Evolutionary conservation across 2,329 filamentous ascomycete genomes (phyloP), one percentile per base, ranked within the genome.

Genomic region (Fusarium sp.): DNA sequence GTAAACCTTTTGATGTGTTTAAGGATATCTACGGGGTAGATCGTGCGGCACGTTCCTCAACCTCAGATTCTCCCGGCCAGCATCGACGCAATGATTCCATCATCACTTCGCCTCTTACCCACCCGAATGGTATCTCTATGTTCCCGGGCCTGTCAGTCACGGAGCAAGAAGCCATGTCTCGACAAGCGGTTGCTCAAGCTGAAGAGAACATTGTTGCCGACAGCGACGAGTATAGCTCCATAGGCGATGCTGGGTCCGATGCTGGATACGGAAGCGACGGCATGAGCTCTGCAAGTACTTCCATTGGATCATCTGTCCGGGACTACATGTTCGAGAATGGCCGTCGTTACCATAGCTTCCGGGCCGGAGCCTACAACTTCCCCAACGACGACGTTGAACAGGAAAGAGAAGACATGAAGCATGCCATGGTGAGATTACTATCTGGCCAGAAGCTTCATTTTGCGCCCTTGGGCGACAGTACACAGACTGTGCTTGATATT

Each of bases 311-410:
- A 4, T 78, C 77, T 37, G 78, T 86, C 24, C 77, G 82, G 43
- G 82, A 88, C 62, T 88, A 86, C 67, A 78, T 80, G 48, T 82
- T 79, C 57, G 85, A 88, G 69, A 87, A 89, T 70, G 87, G 87
- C n/a, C 80, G 86, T 24, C 80, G 86, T 26, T 89, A 89, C 60
- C 86, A 88, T 70, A 80, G 80, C 41, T 87, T 85, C 70, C 79
- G 84, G 19, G 84, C 86, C 57, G 86, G 85, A 7, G 71, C 75
- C 13, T 89, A 89, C 70, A 84, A 84, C 55, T 87, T 88, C 49
- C 87, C 87, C 26, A 89, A 88, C 56, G 87, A 89, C 62, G 86
- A 88, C 48, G 77, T 82, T 7, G 87, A 89, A 75, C 86, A 88
- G 72, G 85, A 88, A 66, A 78, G 85, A 37, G 83, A 87, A 67